A percentile compares a stretch with the other conserved stretches of the same genome.
phyloP scores from a whole-genome alignment of 345 rosid genomes.

The Garcia nutans region DNA sequence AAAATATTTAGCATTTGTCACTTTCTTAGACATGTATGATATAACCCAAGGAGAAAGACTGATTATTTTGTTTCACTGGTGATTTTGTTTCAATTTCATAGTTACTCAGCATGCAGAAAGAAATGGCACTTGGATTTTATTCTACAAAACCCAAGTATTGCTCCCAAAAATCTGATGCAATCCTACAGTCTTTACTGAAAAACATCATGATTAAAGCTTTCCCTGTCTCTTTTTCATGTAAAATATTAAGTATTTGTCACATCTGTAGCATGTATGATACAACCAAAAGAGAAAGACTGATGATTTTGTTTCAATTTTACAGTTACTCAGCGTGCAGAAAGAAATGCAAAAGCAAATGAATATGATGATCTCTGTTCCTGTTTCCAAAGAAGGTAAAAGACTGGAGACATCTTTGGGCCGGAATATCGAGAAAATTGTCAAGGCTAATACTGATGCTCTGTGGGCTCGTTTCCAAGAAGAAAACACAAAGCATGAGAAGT shows the following conservation, averaged over 20 bases:
- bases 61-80: no score
- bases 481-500: constrained; percentile 25
- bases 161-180: background rate
- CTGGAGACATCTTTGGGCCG: constrained; percentile 34
- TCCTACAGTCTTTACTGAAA: background rate
- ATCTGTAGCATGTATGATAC: background rate
- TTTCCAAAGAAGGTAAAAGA: constrained; percentile 33
- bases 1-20: background rate
- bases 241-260: background rate
- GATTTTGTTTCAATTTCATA: constrained; percentile 6
- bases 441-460: constrained; percentile 28
- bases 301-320: background rate
- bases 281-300: background rate
- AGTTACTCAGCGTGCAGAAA: constrained; percentile 29
- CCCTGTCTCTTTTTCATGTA: background rate
- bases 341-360: constrained; percentile 35
- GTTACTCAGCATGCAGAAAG: constrained; percentile 30
- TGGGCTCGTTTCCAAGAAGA: constrained; percentile 36
- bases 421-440: constrained; percentile 28
- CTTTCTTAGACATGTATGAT: background rate
- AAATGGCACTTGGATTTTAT: constrained; percentile 16
- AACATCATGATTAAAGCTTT: background rate
- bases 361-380: constrained; percentile 19
- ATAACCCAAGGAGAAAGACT: background rate
- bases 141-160: background rate